Conservation (phyloP, 176 grass and related monocot genomes). For the Triticum monococcum region DNA sequence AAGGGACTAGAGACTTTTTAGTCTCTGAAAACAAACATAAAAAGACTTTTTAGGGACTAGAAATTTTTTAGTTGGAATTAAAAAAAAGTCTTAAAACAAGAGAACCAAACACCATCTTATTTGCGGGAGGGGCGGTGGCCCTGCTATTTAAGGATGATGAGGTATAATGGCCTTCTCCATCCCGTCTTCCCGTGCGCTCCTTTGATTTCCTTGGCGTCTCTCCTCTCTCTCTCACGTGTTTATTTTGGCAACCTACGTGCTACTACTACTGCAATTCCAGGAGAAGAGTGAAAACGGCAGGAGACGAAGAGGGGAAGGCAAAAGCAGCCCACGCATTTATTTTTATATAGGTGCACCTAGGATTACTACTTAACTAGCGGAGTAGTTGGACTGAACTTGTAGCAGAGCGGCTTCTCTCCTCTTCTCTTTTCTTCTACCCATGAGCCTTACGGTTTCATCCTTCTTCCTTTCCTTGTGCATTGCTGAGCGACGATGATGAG, state of each 20-base stretch:
- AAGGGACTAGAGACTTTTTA: too few relatives aligned
- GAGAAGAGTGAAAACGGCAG: conserved; percentile 31
- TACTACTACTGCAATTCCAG: too few relatives aligned
- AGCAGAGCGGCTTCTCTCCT: not conserved
- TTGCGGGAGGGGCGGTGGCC: not conserved
- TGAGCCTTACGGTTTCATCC: too few relatives aligned
- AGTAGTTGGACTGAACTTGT: not conserved
- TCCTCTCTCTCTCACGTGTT: not conserved
- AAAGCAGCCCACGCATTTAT: conserved; percentile 23
- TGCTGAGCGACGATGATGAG: not conserved
- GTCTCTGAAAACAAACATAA: too few relatives aligned
- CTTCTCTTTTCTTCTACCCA: too few relatives aligned
- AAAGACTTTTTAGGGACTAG: too few relatives aligned
- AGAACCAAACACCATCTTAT: not conserved
- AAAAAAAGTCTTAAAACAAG: too few relatives aligned
- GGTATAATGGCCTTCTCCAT: not conserved
- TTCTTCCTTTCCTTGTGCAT: not conserved
- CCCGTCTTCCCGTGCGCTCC: conserved; percentile 19
- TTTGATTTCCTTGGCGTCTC: not conserved
- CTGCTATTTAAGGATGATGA: conserved; percentile 32
- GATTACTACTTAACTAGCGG: not conserved
- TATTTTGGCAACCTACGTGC: not conserved
- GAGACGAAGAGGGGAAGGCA: conserved; percentile 3
- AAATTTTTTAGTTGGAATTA: too few relatives aligned
- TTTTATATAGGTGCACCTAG: too few relatives aligned